Percentiles rank a stretch among this genome's conserved stretches.
These are phyloP conservation scores for Nothophaeocryptopus gaeumannii DNA, from an alignment of 2,329 filamentous ascomycete species.

Conservation along the genomic window DNA sequence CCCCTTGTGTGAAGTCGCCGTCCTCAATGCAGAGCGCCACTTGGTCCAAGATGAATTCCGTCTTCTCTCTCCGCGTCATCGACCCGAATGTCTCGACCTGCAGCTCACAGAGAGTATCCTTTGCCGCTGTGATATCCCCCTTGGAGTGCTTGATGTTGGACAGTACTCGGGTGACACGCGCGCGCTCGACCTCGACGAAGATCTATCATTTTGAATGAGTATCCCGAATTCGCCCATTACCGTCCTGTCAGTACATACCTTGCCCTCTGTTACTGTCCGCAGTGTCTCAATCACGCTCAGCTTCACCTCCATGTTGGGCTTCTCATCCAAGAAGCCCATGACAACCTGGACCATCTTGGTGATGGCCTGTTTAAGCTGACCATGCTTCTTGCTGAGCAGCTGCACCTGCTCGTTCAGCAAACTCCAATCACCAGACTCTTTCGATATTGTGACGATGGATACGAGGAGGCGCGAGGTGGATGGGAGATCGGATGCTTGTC, in stretches of 20 bases:
- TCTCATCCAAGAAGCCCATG: constrained; percentile 85
- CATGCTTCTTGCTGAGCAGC: constrained; percentile 97
- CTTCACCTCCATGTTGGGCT: constrained; percentile 82
- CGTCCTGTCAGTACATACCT: constrained; percentile 59
- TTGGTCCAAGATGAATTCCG: constrained; percentile 95
- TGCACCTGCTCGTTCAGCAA: constrained; percentile 95
- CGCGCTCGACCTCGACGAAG: constrained; percentile 97
- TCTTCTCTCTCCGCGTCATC: constrained; percentile 96
- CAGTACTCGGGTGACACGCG: constrained; percentile 88
- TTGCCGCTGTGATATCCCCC: constrained; percentile 84
- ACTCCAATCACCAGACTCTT: constrained; percentile 87
- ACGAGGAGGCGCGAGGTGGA: constrained; percentile 88
- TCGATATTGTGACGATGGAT: constrained; percentile 89
- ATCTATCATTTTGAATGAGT: constrained; percentile 55
- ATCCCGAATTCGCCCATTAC: neutral
- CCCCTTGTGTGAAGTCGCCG: constrained; percentile 92
- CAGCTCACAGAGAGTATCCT: constrained; percentile 91
- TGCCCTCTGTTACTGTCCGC: constrained; percentile 95
- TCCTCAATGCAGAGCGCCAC: constrained; percentile 92
- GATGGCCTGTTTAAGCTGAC: constrained; percentile 97
- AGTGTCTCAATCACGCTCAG: constrained; percentile 91
- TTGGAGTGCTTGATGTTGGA: constrained; percentile 97
- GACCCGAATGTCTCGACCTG: constrained; percentile 99
- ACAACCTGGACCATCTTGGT: constrained; percentile 99
- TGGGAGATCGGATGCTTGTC: constrained; percentile 94